phyloP scores from a whole-genome alignment of 106 monocot genomes.

The Amphibolis antarctica region DNA sequence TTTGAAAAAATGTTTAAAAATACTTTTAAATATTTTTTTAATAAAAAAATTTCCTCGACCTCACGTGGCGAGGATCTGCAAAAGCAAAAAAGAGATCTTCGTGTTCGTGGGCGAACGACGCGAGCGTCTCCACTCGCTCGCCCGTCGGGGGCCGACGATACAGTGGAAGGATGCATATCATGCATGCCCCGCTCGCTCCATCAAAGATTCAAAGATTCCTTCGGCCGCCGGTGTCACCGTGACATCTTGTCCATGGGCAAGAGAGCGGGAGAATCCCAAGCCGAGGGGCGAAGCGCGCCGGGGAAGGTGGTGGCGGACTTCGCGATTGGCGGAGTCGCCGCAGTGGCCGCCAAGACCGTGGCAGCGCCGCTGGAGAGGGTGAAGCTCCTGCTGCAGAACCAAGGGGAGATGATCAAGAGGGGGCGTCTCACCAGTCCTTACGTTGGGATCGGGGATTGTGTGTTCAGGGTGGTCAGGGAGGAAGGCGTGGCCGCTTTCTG shows the following conservation, averaged over 20 bases:
- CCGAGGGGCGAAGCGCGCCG: constrained; percentile 5
- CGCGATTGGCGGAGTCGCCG: constrained; percentile 52
- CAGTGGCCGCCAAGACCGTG: constrained; percentile 57
- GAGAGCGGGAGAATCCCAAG: not conserved
- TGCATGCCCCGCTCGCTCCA: too few relatives aligned
- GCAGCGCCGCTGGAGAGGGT: constrained; percentile 94
- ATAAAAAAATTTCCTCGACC: too few relatives aligned
- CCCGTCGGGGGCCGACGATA: too few relatives aligned
- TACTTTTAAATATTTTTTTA: too few relatives aligned
- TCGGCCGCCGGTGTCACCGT: too few relatives aligned
- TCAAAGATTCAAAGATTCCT: too few relatives aligned
- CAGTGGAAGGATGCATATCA: too few relatives aligned
- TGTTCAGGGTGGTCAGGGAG: constrained; percentile 50
- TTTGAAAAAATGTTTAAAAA: too few relatives aligned
- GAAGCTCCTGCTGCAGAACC: constrained; percentile 90
- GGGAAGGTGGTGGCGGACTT: constrained; percentile 64
- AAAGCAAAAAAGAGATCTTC: too few relatives aligned
- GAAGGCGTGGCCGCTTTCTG: constrained; percentile 64
- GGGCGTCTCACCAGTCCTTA: constrained; percentile 49
- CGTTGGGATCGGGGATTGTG: constrained; percentile 57
- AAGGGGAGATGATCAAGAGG: constrained; percentile 69
- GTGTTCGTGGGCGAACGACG: too few relatives aligned
- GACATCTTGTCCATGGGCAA: not conserved
- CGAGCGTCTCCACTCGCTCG: too few relatives aligned
- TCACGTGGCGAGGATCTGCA: too few relatives aligned